Evolutionary conservation across 2,329 filamentous ascomycete genomes (phyloP).

Genomic region (Clonostachys rhizophaga): DNA sequence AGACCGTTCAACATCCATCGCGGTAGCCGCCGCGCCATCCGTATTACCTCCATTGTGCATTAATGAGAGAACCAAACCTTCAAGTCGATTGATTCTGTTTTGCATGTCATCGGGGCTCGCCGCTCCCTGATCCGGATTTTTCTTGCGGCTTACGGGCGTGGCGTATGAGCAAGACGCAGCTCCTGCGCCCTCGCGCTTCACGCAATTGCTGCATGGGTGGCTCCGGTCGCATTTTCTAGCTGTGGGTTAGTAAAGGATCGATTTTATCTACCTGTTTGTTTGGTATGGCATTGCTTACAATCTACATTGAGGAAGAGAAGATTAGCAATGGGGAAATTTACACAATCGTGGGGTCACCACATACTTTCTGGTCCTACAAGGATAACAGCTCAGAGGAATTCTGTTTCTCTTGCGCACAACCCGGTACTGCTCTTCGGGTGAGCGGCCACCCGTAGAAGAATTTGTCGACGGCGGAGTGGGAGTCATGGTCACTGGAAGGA

Average conservation of each 20-base stretch:
- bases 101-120: constrained; percentile 90
- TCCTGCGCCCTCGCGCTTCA: constrained; percentile 82
- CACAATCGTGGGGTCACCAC: constrained; percentile 12
- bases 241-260: constrained; percentile 19
- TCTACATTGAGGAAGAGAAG: too few relatives aligned
- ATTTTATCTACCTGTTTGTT: too few relatives aligned
- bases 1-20: constrained; percentile 25
- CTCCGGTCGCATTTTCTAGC: constrained; percentile 85
- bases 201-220: constrained; percentile 90
- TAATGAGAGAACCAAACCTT: constrained; percentile 84
- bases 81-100: constrained; percentile 91
- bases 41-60: constrained; percentile 77
- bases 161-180: constrained; percentile 83
- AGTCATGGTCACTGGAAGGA: constrained; percentile 46
- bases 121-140: constrained; percentile 58
- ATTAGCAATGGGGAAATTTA: too few relatives aligned
- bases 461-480: constrained; percentile 75
- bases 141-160: constrained; percentile 65
- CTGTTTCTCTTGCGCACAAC: constrained; percentile 90
- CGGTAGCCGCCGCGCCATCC: constrained; percentile 31
- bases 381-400: constrained; percentile 85
- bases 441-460: constrained; percentile 71
- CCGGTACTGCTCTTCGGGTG: constrained; percentile 80
- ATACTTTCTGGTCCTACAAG: constrained; percentile 89
- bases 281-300: too few relatives aligned